phyloP scores from a whole-genome alignment of 176 grass and related monocot species.

The Zoysia pacifica region DNA sequence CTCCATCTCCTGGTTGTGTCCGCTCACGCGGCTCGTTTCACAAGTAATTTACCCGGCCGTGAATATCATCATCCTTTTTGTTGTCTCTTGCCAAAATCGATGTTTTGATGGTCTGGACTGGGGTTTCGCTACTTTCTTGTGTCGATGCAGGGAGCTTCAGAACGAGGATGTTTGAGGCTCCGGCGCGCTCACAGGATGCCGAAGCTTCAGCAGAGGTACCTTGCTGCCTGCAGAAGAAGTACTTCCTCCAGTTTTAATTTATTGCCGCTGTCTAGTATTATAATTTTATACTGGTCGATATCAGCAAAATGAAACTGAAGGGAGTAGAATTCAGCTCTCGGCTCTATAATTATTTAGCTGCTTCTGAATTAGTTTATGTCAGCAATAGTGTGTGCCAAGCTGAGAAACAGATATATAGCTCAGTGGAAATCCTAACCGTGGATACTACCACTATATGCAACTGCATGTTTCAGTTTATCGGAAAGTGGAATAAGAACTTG shows the following conservation, averaged over 20 bases:
- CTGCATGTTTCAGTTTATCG: neutral
- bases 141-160: slow-evolving; percentile 37
- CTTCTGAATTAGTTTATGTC: neutral
- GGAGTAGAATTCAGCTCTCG: neutral
- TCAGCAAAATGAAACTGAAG: too few species aligned
- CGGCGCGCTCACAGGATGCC: neutral
- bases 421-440: neutral
- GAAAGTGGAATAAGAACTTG: neutral
- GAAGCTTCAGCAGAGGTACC: slow-evolving; percentile 35
- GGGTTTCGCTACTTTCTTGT: neutral
- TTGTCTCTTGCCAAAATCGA: neutral
- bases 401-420: neutral
- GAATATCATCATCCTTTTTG: neutral
- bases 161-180: slow-evolving; percentile 24
- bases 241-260: too few species aligned
- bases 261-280: too few species aligned
- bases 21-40: slow-evolving; percentile 40
- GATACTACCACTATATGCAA: neutral
- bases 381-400: neutral
- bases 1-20: slow-evolving; percentile 31
- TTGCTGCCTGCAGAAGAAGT: neutral
- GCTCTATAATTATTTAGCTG: neutral
- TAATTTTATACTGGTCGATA: too few species aligned
- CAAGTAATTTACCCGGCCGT: neutral
- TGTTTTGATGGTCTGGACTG: neutral